These are phyloP conservation scores for Fomitopsis serialis DNA, from an alignment of 768 basidiomycete genomes.

Conservation along the genomic window DNA sequence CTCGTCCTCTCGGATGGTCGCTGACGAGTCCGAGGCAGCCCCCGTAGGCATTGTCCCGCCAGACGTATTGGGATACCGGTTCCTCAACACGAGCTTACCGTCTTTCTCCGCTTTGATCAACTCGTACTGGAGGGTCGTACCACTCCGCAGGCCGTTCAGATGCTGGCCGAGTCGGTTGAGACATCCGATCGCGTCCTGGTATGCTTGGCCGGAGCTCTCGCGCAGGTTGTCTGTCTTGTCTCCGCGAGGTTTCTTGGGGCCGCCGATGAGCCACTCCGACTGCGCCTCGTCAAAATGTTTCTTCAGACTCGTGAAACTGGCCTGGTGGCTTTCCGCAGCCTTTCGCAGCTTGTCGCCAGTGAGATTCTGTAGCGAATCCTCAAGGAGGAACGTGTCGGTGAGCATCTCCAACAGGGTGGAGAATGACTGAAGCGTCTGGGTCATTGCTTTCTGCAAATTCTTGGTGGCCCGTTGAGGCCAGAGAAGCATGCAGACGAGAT, in stretches of 20 bases:
- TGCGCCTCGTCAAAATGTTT: constrained; percentile 82
- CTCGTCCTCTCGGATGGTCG: constrained; percentile 17
- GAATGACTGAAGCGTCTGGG: constrained; percentile 82
- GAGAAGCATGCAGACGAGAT: constrained; percentile 75
- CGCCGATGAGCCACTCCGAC: constrained; percentile 63
- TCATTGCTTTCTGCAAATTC: constrained; percentile 81
- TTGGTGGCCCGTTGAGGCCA: constrained; percentile 85
- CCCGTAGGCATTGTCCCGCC: constrained; percentile 3
- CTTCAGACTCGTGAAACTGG: constrained; percentile 86
- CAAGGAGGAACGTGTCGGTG: constrained; percentile 81
- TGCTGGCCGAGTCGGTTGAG: constrained; percentile 92
- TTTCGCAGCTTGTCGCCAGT: constrained; percentile 63
- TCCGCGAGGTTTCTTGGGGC: constrained; percentile 13
- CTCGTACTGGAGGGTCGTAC: constrained; percentile 80
- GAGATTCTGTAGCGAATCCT: constrained; percentile 52
- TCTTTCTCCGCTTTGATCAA: constrained; percentile 56
- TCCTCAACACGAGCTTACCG: constrained; percentile 35
- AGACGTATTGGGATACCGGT: not conserved
- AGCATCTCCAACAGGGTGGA: constrained; percentile 79
- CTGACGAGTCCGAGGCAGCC: constrained; percentile 13
- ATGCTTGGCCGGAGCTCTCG: constrained; percentile 46
- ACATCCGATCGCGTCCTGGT: constrained; percentile 82
- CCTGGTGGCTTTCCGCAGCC: constrained; percentile 82
- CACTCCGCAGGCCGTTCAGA: constrained; percentile 81
- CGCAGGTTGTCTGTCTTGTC: constrained; percentile 5